phyloP scores from a whole-genome alignment of 2,329 filamentous ascomycete genomes.

The Ophiognomonia clavigignenti-juglandacearum region DNA sequence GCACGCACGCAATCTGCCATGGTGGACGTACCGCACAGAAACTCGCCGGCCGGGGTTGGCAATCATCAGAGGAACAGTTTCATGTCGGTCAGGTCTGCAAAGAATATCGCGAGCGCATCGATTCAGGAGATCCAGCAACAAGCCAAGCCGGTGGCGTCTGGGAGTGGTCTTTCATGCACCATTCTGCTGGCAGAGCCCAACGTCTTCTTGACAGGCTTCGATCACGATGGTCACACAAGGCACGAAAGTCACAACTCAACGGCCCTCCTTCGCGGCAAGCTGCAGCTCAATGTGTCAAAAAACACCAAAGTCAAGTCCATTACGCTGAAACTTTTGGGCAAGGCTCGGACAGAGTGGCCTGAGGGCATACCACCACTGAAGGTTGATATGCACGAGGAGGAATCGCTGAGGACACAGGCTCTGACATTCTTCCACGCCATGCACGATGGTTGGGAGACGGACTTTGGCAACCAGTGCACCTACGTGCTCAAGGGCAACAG shows the following conservation, averaged over 20 bases:
- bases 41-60: not conserved
- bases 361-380: slow-evolving; percentile 91
- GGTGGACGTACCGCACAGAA: slow-evolving; percentile 8
- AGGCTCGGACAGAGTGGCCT: slow-evolving; percentile 89
- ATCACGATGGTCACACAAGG: slow-evolving; percentile 57
- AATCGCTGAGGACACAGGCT: slow-evolving; percentile 81
- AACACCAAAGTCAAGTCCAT: slow-evolving; percentile 90
- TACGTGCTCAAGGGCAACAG: slow-evolving; percentile 41
- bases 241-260: slow-evolving; percentile 59
- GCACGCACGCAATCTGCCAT: slow-evolving; percentile 1
- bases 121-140: slow-evolving; percentile 47
- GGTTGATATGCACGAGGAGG: slow-evolving; percentile 75
- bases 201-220: slow-evolving; percentile 74
- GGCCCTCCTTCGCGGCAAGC: slow-evolving; percentile 77
- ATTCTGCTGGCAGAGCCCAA: slow-evolving; percentile 76
- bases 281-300: slow-evolving; percentile 80
- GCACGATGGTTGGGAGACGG: slow-evolving; percentile 54
- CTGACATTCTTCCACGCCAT: slow-evolving; percentile 88
- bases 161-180: slow-evolving; percentile 69
- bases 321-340: slow-evolving; percentile 79
- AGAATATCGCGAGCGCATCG: slow-evolving; percentile 44
- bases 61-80: slow-evolving; percentile 41
- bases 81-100: slow-evolving; percentile 45
- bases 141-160: slow-evolving; percentile 68
- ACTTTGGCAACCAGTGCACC: slow-evolving; percentile 60